These are phyloP conservation scores for Euphorbia lathyris DNA, from an alignment of 345 rosid genomes.

Conservation along the genomic window DNA sequence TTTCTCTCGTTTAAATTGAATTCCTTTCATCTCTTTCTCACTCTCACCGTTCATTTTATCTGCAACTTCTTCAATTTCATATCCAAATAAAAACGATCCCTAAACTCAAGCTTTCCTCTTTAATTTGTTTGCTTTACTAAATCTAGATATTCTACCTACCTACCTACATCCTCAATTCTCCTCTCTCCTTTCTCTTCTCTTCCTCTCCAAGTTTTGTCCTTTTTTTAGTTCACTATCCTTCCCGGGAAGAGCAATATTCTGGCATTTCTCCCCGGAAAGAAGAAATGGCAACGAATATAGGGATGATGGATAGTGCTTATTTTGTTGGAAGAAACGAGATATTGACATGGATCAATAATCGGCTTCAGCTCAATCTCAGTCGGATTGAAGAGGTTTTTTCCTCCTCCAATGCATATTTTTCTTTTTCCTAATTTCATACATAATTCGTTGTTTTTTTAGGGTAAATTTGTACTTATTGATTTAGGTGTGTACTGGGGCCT, in stretches of 20 bases:
- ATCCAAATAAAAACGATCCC: conserved; percentile 12
- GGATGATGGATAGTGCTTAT: conserved; percentile 98
- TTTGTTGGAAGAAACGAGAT: conserved; percentile 96
- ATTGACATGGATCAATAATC: conserved; percentile 82
- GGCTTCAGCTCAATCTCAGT: conserved; percentile 86
- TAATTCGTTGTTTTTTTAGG: background rate
- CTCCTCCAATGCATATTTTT: background rate
- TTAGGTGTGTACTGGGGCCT: background rate
- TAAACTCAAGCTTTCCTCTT: background rate
- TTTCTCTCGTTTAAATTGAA: background rate
- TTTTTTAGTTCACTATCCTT: background rate
- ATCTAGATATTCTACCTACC: background rate
- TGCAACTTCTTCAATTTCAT: conserved; percentile 12
- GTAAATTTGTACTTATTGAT: background rate
- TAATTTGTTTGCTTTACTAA: background rate
- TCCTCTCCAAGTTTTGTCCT: conserved; percentile 1
- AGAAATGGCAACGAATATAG: conserved; percentile 80
- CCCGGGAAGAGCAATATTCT: background rate
- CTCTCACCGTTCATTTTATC: conserved; percentile 13
- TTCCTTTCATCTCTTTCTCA: background rate
- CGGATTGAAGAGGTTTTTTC: conserved; percentile 77
- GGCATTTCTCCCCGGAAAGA: background rate
- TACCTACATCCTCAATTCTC: background rate
- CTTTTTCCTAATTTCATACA: too few species aligned
- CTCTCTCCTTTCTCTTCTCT: background rate